A percentile compares a stretch with the other conserved stretches of the same genome.
Evolutionary conservation across 1,139 yeast genomes (phyloP).

Genomic region (Lodderomyces metapsilosis): DNA sequence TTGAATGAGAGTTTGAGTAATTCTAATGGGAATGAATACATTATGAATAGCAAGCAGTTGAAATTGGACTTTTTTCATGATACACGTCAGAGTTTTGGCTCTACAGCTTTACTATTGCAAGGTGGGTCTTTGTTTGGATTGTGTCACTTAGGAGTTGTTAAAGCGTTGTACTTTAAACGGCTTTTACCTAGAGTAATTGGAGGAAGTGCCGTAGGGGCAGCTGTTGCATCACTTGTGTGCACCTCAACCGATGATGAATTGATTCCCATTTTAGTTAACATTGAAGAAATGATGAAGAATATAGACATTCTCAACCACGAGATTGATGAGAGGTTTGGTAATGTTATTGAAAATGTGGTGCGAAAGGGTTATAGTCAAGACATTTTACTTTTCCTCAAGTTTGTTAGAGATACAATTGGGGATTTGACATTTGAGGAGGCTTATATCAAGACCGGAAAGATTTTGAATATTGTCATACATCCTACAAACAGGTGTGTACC

Average conservation of each 20-base stretch:
- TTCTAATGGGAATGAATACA: conserved; percentile 29
- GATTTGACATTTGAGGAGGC: conserved; percentile 93
- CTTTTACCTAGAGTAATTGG: conserved; percentile 81
- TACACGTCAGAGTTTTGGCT: conserved; percentile 85
- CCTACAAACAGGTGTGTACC: conserved; percentile 76
- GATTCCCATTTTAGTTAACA: conserved; percentile 45
- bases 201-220: conserved; percentile 95
- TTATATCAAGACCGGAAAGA: conserved; percentile 76
- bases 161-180: conserved; percentile 70
- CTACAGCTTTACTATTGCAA: conserved; percentile 84
- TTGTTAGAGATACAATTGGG: conserved; percentile 75
- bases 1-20: conserved; percentile 41
- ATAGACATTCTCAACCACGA: conserved; percentile 50
- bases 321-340: conserved; percentile 64
- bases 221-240: conserved; percentile 84
- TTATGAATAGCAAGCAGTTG: conserved; percentile 54
- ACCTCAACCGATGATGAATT: conserved; percentile 59
- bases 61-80: conserved; percentile 87
- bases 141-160: conserved; percentile 90
- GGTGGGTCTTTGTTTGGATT: conserved; percentile 94
- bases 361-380: conserved; percentile 84
- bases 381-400: conserved; percentile 71
- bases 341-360: conserved; percentile 64
- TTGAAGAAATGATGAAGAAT: conserved; percentile 52
- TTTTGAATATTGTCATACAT: conserved; percentile 85